These are phyloP conservation scores for Desmodesmus armatus DNA, from an alignment of 139 green algal genomes.

Conservation along the genomic window DNA sequence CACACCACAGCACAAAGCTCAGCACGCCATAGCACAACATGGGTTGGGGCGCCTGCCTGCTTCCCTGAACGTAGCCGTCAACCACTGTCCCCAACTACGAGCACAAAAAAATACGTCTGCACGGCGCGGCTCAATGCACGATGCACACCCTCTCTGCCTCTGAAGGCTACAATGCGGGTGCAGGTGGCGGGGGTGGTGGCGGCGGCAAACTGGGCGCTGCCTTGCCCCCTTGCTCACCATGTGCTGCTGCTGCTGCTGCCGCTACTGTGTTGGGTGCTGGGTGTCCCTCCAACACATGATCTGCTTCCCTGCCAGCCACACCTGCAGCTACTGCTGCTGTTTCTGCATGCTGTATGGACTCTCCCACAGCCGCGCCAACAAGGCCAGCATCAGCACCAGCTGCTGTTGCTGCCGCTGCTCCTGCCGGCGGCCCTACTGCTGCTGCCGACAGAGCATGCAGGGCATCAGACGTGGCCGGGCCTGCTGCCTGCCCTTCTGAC, in stretches of 20 bases:
- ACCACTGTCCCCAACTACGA: too few species aligned
- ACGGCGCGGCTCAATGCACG: too few species aligned
- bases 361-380: neutral
- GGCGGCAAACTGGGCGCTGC: neutral
- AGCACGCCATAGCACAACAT: too few species aligned
- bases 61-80: too few species aligned
- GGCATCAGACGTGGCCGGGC: too few species aligned
- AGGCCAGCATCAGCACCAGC: slow-evolving; percentile 10
- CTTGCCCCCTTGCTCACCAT: neutral
- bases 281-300: neutral
- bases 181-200: too few species aligned
- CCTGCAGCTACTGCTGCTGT: neutral
- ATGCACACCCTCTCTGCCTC: too few species aligned
- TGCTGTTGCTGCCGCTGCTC: neutral
- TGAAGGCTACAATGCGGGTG: too few species aligned
- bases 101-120: too few species aligned
- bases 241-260: neutral
- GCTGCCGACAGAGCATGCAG: neutral
- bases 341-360: neutral
- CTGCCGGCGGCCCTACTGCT: neutral
- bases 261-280: neutral
- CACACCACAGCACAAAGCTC: too few species aligned
- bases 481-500: too few species aligned
- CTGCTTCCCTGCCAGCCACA: neutral
- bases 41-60: too few species aligned